These are phyloP conservation scores for Colletotrichum paranaense DNA, from an alignment of 2,329 filamentous ascomycete species.

Conservation along the genomic window DNA sequence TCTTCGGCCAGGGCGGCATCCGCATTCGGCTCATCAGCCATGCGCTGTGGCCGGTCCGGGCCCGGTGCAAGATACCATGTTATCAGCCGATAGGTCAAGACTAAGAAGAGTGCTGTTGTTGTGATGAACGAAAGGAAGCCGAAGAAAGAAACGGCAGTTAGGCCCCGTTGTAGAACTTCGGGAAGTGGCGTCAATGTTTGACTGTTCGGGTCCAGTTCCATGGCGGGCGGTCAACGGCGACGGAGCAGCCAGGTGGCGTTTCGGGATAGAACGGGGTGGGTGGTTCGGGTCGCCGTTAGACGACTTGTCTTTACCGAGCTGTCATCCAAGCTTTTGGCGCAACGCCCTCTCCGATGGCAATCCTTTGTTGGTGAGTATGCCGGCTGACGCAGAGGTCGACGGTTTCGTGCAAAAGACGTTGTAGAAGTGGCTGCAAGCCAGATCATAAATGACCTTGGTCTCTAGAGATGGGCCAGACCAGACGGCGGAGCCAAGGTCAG, in stretches of 20 bases:
- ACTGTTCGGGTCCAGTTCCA: conserved; percentile 25
- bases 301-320: neutral
- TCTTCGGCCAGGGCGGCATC: conserved; percentile 39
- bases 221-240: neutral
- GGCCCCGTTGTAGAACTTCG: conserved; percentile 46
- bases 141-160: conserved; percentile 50
- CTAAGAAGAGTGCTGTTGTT: conserved; percentile 44
- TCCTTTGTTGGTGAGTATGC: neutral
- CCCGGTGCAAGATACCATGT: conserved; percentile 45
- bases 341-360: neutral
- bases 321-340: conserved; percentile 2
- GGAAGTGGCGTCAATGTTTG: conserved; percentile 48
- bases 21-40: conserved; percentile 42
- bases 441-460: conserved; percentile 22
- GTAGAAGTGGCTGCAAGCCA: conserved; percentile 14
- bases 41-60: conserved; percentile 43
- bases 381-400: neutral
- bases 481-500: conserved; percentile 5
- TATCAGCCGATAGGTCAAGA: conserved; percentile 48
- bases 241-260: conserved; percentile 8
- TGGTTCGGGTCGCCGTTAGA: neutral
- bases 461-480: neutral
- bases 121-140: conserved; percentile 51
- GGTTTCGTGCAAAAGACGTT: neutral
- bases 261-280: neutral